These are phyloP conservation scores for Xanthoceras sorbifolium DNA, from an alignment of 345 rosid genomes.

Conservation along the genomic window DNA sequence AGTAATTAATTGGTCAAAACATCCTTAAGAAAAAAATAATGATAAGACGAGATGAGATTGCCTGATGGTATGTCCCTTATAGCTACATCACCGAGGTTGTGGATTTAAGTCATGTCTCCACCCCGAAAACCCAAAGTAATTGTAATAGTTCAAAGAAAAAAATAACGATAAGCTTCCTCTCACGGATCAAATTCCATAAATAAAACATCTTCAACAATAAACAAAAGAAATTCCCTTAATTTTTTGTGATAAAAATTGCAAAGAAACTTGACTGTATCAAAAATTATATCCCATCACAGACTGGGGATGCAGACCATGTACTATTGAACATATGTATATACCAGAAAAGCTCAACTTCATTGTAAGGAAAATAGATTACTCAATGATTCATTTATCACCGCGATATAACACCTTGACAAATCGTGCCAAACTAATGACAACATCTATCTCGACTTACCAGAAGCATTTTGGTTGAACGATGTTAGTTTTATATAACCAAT, in stretches of 20 bases:
- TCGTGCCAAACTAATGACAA: constrained; percentile 6
- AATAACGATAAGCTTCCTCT: background rate
- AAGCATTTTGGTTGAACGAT: constrained; percentile 83
- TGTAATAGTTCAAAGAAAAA: background rate
- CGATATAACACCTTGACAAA: background rate
- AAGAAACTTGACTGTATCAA: background rate
- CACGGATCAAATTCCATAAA: background rate
- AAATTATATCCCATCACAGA: background rate
- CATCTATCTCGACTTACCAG: constrained; percentile 49
- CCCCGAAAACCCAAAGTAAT: too few species aligned
- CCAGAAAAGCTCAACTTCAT: background rate
- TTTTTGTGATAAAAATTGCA: background rate
- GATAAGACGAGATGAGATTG: too few species aligned
- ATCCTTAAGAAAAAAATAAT: background rate
- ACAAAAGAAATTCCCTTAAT: background rate
- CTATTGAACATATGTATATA: background rate
- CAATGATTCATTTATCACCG: background rate
- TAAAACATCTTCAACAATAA: background rate
- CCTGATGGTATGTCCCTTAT: too few species aligned
- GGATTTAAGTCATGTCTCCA: too few species aligned
- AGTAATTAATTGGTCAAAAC: background rate
- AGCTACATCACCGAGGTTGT: too few species aligned
- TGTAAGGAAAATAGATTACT: background rate
- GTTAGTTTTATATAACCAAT: constrained; percentile 92
- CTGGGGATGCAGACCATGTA: background rate